Conservation (phyloP, 768 basidiomycete genomes). For the Russula sp. region DNA sequence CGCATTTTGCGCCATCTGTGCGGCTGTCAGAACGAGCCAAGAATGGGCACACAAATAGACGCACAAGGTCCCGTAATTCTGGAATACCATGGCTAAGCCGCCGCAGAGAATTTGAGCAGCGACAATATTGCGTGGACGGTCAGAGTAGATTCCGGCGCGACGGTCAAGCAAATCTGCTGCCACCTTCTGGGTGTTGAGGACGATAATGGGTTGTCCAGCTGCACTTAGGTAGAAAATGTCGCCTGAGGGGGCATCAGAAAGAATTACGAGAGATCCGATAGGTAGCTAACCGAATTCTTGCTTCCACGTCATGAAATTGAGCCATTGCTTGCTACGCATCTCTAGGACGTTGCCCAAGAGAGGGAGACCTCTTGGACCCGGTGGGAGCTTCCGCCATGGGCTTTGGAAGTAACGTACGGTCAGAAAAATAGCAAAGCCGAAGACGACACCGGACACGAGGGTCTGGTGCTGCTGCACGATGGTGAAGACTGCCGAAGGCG, state of each 20-base stretch:
- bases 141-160: slow-evolving; percentile 20
- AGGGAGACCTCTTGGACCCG: slow-evolving; percentile 18
- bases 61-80: slow-evolving; percentile 17
- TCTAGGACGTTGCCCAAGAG: slow-evolving; percentile 18
- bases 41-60: not conserved
- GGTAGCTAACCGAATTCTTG: slow-evolving; percentile 14
- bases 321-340: slow-evolving; percentile 19
- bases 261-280: not conserved
- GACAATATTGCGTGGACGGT: slow-evolving; percentile 21
- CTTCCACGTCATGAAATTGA: slow-evolving; percentile 19
- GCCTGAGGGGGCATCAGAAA: slow-evolving; percentile 14
- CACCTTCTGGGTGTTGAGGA: slow-evolving; percentile 27
- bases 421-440: not conserved
- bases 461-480: not conserved
- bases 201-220: slow-evolving; percentile 23
- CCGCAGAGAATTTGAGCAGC: slow-evolving; percentile 19
- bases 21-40: not conserved
- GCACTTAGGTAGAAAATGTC: slow-evolving; percentile 22
- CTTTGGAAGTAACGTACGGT: slow-evolving; percentile 17
- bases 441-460: not conserved
- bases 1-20: slow-evolving; percentile 23
- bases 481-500: not conserved
- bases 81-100: slow-evolving; percentile 18
- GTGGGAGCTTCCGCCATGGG: slow-evolving; percentile 22
- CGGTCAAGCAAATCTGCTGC: slow-evolving; percentile 27